Base-by-base conservation (phyloP, 2,329 filamentous ascomycete species). In the Calonectria pteridis region DNA sequence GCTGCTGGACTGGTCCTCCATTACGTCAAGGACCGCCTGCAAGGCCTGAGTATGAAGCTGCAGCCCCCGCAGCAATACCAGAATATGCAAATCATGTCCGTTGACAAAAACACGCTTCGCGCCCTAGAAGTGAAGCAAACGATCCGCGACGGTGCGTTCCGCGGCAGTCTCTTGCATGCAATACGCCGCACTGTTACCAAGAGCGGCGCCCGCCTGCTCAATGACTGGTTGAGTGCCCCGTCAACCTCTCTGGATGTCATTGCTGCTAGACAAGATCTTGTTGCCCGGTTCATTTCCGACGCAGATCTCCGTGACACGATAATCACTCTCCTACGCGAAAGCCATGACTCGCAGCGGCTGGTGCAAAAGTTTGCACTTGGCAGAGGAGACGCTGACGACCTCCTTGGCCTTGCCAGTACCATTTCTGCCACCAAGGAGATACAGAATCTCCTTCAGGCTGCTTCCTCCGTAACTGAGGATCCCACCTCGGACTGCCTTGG, bases 331-430 rank as follows among this genome's bases (percentile, higher is more conserved):
- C 88, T 99, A 2, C 91, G 92, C 75, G 90, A 91, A 29, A 96
- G 93, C 66, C 93, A 95, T 78, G 97, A 99, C 84, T 95, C 95
- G 2, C 93, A 97, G 80, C 94, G 97, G 1, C 88, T 99, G 4
- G 92, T 98, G 2, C 97, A 98, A 81, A 98, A 97, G 82, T 98
- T 99, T 83, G 94, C 96, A 0, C 90, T 98, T 11, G 96, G 96
- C 14, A 91, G 95, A 75, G 97, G 96, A n/a, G 94, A 98, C 80
- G 90, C 96, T 1, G 96, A 98, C 81, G 97, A 98, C 83, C 89
- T 99, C 46, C 87, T 98, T 53, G 94, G 92, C 64, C 88, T 99
- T 18, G 94, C 95, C 1, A 93, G 91, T 77, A 98, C 97, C 0
- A 94, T 98, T 73, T 85, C 90, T 66, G 92, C 94, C 7, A 95